Evolutionary conservation across 306 rosid genomes (phyloP).

Genomic region (Quercus alba): DNA sequence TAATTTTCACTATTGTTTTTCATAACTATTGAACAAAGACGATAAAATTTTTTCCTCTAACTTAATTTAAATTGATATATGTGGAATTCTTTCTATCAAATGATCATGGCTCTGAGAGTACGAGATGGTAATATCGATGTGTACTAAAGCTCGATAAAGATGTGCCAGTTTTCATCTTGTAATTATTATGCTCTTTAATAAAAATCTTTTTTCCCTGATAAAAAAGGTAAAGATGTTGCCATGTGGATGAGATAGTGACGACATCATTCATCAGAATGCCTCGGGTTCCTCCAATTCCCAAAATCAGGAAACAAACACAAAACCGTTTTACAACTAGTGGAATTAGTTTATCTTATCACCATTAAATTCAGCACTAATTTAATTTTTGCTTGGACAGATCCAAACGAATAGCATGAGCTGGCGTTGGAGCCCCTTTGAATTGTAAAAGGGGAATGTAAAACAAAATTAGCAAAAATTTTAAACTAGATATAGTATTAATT

Average conservation of each 20-base stretch:
- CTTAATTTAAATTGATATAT: no score
- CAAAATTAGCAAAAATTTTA: not conserved
- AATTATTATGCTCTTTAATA: no score
- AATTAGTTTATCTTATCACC: not conserved
- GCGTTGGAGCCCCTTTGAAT: not conserved
- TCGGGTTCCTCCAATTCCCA: not conserved
- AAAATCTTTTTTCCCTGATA: no score
- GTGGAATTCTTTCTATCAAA: fast-evolving
- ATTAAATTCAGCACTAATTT: not conserved
- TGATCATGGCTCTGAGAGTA: no score
- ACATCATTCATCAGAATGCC: not conserved
- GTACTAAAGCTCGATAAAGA: no score
- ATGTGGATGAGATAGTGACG: not conserved
- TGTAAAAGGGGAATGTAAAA: not conserved
- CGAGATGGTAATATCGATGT: no score
- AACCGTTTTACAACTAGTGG: not conserved
- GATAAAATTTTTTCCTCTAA: fast-evolving
- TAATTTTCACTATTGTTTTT: no score
- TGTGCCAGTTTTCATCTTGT: no score
- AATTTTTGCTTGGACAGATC: not conserved
- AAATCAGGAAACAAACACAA: not conserved
- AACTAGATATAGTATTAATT: no score
- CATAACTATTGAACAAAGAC: no score
- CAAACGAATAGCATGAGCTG: not conserved
- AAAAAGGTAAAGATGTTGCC: not conserved